Evolutionary conservation across 2,329 filamentous ascomycete species (phyloP).

Genomic region (Ceratocystis diversiconidia): DNA sequence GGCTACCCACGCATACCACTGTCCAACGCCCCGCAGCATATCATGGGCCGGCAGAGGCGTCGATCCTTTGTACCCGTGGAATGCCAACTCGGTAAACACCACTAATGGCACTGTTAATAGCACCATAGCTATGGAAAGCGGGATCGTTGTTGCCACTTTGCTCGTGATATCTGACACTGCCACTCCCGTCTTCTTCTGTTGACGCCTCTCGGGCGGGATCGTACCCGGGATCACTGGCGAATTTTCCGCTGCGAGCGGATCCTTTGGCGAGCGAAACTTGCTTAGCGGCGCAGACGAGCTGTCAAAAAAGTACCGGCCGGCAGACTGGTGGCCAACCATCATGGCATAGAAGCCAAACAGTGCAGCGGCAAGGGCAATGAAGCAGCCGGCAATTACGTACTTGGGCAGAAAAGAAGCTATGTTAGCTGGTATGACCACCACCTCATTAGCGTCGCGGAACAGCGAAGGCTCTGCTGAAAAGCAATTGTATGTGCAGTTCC

Average conservation of each 20-base stretch:
- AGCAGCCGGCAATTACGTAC: conserved; percentile 14
- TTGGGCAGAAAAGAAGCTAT: conserved; percentile 16
- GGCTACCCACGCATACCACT: conserved; percentile 17
- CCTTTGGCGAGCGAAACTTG: conserved; percentile 9
- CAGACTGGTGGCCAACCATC: conserved; percentile 14
- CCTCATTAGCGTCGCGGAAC: conserved; percentile 13
- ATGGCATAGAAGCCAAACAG: conserved; percentile 16
- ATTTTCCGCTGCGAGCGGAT: conserved; percentile 16
- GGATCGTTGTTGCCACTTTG: conserved; percentile 12
- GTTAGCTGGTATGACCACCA: conserved; percentile 15
- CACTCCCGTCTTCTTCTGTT: conserved; percentile 10
- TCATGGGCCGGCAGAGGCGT: conserved; percentile 11
- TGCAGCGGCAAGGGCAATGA: conserved; percentile 12
- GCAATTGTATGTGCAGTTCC: conserved; percentile 18
- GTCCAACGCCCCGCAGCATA: conserved; percentile 4
- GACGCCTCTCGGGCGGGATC: conserved; percentile 15
- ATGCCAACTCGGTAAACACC: conserved; percentile 15
- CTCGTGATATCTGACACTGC: not conserved
- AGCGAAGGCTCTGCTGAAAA: conserved; percentile 11
- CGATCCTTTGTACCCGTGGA: conserved; percentile 16
- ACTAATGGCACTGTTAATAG: conserved; percentile 15
- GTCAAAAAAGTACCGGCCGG: conserved; percentile 17
- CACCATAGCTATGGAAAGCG: conserved; percentile 13
- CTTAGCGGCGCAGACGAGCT: conserved; percentile 9
- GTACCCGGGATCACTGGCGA: conserved; percentile 16